These are phyloP conservation scores for Russula compacta DNA, from an alignment of 768 basidiomycete genomes.

Conservation along the genomic window DNA sequence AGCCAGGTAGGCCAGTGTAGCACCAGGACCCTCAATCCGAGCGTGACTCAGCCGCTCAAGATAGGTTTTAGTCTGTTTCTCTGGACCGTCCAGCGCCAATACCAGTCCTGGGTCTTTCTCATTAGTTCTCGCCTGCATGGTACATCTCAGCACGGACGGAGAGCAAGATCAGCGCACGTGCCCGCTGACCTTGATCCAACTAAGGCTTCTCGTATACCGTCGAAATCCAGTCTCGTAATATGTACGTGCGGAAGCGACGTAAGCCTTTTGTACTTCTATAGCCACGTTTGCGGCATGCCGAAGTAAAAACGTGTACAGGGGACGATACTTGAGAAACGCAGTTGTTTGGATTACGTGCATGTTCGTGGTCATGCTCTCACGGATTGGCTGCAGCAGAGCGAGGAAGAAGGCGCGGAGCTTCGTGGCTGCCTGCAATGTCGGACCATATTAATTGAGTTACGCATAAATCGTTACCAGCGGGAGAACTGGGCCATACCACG, in stretches of 20 bases:
- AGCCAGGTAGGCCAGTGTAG: constrained; percentile 79
- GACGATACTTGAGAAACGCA: constrained; percentile 71
- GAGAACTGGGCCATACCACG: constrained; percentile 48
- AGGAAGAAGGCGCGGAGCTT: constrained; percentile 86
- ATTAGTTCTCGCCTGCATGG: constrained; percentile 45
- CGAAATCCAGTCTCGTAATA: constrained; percentile 97
- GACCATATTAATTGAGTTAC: neutral
- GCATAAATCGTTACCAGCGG: neutral
- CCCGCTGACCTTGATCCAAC: constrained; percentile 57
- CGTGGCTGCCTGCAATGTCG: constrained; percentile 58
- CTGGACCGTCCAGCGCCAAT: constrained; percentile 34
- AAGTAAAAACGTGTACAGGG: constrained; percentile 78
- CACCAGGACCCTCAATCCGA: constrained; percentile 70
- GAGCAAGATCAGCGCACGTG: neutral
- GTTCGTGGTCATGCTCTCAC: constrained; percentile 78
- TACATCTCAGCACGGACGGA: neutral
- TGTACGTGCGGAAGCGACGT: constrained; percentile 69
- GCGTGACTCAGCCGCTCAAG: constrained; percentile 54
- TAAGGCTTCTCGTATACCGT: constrained; percentile 76
- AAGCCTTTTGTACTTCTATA: constrained; percentile 79
- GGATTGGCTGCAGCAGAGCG: constrained; percentile 73
- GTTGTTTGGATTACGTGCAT: constrained; percentile 89
- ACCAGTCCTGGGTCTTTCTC: constrained; percentile 68
- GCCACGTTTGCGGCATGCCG: constrained; percentile 77
- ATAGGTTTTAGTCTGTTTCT: constrained; percentile 33